phyloP scores from a whole-genome alignment of 139 green algal species.

The Coccomyxa sp. region DNA sequence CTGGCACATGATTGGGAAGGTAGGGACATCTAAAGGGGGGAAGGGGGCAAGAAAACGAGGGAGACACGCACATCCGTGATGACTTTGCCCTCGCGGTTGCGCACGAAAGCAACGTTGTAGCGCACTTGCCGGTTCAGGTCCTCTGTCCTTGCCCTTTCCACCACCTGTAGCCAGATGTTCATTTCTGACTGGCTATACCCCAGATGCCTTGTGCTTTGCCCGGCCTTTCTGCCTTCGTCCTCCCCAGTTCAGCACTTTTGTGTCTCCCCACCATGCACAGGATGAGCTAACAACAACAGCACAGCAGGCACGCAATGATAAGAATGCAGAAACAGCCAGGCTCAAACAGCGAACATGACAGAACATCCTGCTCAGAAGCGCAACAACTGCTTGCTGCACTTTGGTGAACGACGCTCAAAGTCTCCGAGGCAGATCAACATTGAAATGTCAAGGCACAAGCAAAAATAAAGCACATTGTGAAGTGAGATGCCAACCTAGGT shows the following conservation, averaged over 20 bases:
- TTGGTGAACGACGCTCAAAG: no score
- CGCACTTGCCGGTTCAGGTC: conserved; percentile 18
- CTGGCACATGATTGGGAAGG: no score
- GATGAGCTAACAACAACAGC: not conserved
- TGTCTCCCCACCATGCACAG: not conserved
- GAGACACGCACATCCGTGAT: conserved; percentile 48
- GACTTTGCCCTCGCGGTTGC: conserved; percentile 49
- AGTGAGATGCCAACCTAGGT: not conserved
- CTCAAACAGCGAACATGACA: no score
- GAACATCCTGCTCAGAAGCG: no score
- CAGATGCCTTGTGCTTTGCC: no score
- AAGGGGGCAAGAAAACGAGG: not conserved
- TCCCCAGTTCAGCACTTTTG: no score
- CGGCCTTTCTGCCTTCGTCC: no score
- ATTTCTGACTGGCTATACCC: not conserved
- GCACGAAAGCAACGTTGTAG: conserved; percentile 38
- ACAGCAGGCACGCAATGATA: not conserved
- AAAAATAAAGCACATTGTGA: no score
- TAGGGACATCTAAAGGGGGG: not conserved
- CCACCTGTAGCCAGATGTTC: conserved; percentile 7
- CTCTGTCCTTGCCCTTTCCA: conserved; percentile 25
- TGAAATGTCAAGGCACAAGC: no score
- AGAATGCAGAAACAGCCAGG: no score
- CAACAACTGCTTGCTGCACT: no score
- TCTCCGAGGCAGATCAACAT: no score